Evolutionary conservation across 441 rosid species (phyloP).

Genomic region (Croton laevigatus): DNA sequence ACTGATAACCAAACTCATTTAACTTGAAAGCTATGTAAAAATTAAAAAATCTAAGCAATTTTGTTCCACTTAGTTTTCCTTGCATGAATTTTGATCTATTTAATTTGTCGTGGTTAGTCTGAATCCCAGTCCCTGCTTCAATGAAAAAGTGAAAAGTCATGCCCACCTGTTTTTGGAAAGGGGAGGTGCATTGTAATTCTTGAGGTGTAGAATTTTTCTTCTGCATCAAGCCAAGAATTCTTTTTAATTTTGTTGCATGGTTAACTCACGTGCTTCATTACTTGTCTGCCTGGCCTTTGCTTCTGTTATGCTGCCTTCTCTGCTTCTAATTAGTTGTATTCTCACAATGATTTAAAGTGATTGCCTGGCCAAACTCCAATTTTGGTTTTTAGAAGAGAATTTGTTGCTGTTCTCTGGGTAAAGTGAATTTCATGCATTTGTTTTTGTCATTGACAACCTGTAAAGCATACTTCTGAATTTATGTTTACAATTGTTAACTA

Average conservation of each 20-base stretch:
- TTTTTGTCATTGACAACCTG: background rate
- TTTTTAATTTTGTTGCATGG: background rate
- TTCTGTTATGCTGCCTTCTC: background rate
- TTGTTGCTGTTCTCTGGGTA: background rate
- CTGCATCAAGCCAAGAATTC: background rate
- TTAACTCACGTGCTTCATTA: background rate
- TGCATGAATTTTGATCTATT: too few relatives aligned
- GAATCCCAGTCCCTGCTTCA: conserved; percentile 33
- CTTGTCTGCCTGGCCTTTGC: background rate
- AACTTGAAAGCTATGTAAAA: too few relatives aligned
- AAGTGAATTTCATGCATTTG: background rate
- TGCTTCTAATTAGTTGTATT: background rate
- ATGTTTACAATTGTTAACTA: background rate
- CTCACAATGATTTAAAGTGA: background rate
- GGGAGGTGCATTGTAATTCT: background rate
- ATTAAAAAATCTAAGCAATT: too few relatives aligned
- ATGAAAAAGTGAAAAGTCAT: conserved; percentile 47
- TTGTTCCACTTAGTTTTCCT: too few relatives aligned
- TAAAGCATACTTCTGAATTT: background rate
- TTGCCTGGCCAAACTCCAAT: background rate
- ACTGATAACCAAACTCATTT: too few relatives aligned
- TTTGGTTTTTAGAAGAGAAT: background rate
- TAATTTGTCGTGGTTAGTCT: too few relatives aligned
- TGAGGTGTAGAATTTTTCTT: conserved; percentile 1
- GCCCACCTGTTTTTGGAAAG: background rate